A percentile compares a stretch with the other conserved stretches of the same genome.
phyloP scores from a whole-genome alignment of 2,329 filamentous ascomycete genomes.

The Byssoonygena ceratinophila region DNA sequence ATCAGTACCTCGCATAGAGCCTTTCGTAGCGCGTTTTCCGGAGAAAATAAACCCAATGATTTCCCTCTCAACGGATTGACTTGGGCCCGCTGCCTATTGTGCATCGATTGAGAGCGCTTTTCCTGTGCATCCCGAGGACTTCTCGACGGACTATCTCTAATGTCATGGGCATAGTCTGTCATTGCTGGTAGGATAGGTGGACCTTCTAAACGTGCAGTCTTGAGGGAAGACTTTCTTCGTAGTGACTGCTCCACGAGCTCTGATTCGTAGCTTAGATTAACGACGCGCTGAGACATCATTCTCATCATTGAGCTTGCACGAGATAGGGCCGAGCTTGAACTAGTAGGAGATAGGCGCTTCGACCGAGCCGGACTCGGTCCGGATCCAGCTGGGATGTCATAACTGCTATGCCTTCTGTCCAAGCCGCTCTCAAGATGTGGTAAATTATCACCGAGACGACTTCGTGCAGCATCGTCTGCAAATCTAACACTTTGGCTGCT shows the following conservation, averaged over 20 bases:
- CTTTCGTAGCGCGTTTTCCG: constrained; percentile 63
- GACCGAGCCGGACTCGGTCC: constrained; percentile 17
- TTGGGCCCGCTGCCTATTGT: constrained; percentile 27
- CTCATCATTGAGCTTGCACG: constrained; percentile 66
- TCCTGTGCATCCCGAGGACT: constrained; percentile 30
- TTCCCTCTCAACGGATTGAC: constrained; percentile 77
- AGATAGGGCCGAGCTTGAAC: constrained; percentile 51
- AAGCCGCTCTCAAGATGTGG: constrained; percentile 50
- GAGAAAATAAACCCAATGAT: constrained; percentile 71
- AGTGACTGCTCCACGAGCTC: constrained; percentile 67
- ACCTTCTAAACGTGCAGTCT: constrained; percentile 42
- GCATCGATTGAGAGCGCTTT: constrained; percentile 23
- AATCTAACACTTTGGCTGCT: constrained; percentile 45
- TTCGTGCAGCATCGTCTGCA: constrained; percentile 29
- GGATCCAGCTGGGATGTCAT: constrained; percentile 27
- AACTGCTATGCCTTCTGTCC: constrained; percentile 46
- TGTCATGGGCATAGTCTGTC: constrained; percentile 37
- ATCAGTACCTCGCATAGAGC: constrained; percentile 74
- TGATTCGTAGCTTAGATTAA: constrained; percentile 90
- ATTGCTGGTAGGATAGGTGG: constrained; percentile 43
- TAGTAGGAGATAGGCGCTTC: constrained; percentile 53
- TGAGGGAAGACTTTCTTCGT: constrained; percentile 47
- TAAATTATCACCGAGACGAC: constrained; percentile 51
- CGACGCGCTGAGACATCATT: constrained; percentile 90
- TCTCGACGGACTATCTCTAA: constrained; percentile 25